Base-by-base conservation (phyloP, 805 yeast species). In the Kluyveromyces wickerhamii region DNA sequence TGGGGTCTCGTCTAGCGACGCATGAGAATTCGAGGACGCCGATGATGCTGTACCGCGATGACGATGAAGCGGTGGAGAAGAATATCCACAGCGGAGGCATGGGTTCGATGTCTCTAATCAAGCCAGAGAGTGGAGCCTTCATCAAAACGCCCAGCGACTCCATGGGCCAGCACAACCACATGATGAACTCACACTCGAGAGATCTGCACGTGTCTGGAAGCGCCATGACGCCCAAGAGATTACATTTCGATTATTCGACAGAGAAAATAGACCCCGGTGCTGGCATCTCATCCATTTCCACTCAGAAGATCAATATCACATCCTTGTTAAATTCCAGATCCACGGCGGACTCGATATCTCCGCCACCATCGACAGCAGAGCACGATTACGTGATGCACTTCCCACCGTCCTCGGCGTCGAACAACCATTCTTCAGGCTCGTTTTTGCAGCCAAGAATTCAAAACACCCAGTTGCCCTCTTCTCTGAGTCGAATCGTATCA, bases 261-360 rank as follows among this genome's bases (percentile, higher is more conserved):
- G 36, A 43, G 17, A 43, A 41, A 11, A 49, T 52, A 7, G 56
- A 51, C 29, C 56, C 56, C 13, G 39, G 44, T 22, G 52, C 45
- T 4, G 33, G 33, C 33, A 30, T 30, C 33, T 30, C 33, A 40
- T 38, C 29, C 38, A 35, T 27, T 47, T 45, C 26, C 27, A 38
- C 34, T 27, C 34, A 36, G 40, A 39, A 42, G 36, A 44, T 45
- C 18, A 41, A 47, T 25, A 45, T 54, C 18, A 44, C 56, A n/a
- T 45, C 51, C 17, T 47, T 57, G 52, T 29, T 49, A 18, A 45
- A 42, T 34, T 43, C 52, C 12, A 39, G 33, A 27, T 29, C 39
- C 4, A 31, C 27, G 10, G 41, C 29, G 16, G 38, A 35, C 12
- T 18, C 37, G 8, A 35, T 32, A 11, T 23, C 28, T 32, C 42